phyloP scores from a whole-genome alignment of 108 stramenopile species.

The Fistulifera pelliculosa region DNA sequence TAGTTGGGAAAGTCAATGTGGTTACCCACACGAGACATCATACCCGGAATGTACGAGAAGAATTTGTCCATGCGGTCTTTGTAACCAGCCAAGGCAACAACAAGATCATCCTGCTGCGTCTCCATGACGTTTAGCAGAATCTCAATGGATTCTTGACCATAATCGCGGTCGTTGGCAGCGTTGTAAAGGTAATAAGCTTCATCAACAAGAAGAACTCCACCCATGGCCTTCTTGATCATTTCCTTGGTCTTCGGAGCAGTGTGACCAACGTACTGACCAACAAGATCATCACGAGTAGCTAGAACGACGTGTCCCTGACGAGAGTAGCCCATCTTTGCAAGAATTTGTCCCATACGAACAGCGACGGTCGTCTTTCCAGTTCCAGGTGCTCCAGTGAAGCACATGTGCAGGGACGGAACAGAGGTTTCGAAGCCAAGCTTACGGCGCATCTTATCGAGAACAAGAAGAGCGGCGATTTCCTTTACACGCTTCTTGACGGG shows the following conservation, averaged over 20 bases:
- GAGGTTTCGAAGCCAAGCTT: constrained; percentile 95
- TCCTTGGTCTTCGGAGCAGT: constrained; percentile 99
- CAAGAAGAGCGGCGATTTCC: constrained; percentile 94
- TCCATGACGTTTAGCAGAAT: constrained; percentile 99
- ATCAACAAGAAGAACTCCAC: constrained; percentile 93
- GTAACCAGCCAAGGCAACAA: constrained; percentile 97
- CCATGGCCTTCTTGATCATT: constrained; percentile 98
- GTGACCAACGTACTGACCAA: constrained; percentile 98
- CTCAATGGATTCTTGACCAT: constrained; percentile 98
- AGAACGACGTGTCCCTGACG: constrained; percentile 94
- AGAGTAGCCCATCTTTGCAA: constrained; percentile 97
- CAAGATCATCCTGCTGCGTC: constrained; percentile 94
- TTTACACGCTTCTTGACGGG: constrained; percentile 94
- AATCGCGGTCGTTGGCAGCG: constrained; percentile 96
- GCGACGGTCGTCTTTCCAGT: constrained; percentile 99
- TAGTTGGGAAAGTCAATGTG: constrained; percentile 99
- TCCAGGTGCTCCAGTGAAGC: constrained; percentile 95
- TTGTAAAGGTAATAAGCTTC: constrained; percentile 99
- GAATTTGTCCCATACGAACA: constrained; percentile 96
- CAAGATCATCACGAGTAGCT: constrained; percentile 96
- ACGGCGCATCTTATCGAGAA: constrained; percentile 97
- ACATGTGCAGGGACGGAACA: constrained; percentile 97
- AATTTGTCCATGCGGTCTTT: constrained; percentile 98
- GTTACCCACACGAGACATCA: constrained; percentile 97
- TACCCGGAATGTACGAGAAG: constrained; percentile 98